Evolutionary conservation across 2,329 filamentous ascomycete species (phyloP), one percentile per base, ranked within the genome.

Genomic region (Penicillium brasilianum): DNA sequence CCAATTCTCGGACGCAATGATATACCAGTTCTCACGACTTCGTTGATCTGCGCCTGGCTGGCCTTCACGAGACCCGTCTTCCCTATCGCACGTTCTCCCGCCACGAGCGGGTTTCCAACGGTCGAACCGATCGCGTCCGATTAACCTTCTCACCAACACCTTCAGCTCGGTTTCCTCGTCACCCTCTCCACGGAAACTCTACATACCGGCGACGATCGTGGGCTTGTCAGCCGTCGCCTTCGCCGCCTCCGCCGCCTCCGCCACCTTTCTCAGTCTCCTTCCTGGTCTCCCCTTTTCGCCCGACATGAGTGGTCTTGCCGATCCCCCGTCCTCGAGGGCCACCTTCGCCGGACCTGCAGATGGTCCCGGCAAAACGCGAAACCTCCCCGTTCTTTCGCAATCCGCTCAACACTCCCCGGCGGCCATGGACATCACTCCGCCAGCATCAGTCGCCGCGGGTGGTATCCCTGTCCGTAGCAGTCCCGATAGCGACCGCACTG

Each of bases 341-440:
- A 78, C 80, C 44, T 82, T 84, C 66, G 71, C 80, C 61, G 74
- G 74, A 71, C 59, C 71, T 55, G 62, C 72, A 65, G 72, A 78
- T 74, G 77, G 74, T 69, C 75, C 74, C 51, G 74, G 77, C 59
- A 79, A 81, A 65, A 80, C 82, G 71, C 81, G 82, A 71, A 81
- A 81, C 50, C 81, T 85, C 50, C 81, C 83, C 53, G 80, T 85
- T 61, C 78, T 80, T 39, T 71, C 74, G 55, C 74, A 79, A 50
- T 78, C 80, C 51, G 75, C 79, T 50, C 68, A 67, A 30, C 76
- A 78, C 52, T 74, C 78, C 62, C 77, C 80, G 34, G 79, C 78
- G 59, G 84, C 82, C 58, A 87, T 87, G 84, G 83, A 86, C 60
- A 77, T 84, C 55, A 83, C 83, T 59, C 81, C 83, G 46, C 76